phyloP scores from a whole-genome alignment of 306 rosid species.

The Hippophae tibetana region DNA sequence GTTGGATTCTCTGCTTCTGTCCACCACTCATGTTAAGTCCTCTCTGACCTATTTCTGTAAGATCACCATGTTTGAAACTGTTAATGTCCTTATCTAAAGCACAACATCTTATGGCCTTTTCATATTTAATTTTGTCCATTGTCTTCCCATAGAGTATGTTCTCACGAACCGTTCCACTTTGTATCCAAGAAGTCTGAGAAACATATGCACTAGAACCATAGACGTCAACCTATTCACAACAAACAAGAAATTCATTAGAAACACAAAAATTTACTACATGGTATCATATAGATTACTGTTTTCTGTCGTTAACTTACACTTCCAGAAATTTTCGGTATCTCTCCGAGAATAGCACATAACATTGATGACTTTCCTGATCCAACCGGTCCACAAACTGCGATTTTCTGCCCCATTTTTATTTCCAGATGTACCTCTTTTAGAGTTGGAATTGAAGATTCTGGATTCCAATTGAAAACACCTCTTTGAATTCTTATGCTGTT shows the following conservation, averaged over 20 bases:
- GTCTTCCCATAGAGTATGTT: constrained; percentile 66
- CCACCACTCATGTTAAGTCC: constrained; percentile 91
- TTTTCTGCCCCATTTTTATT: constrained; percentile 43
- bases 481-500: constrained; percentile 32
- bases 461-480: constrained; percentile 63
- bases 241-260: constrained; percentile 1
- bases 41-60: constrained; percentile 82
- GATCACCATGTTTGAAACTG: constrained; percentile 63
- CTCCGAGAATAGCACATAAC: constrained; percentile 57
- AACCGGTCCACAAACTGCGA: constrained; percentile 71
- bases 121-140: constrained; percentile 49
- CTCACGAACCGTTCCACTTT: constrained; percentile 67
- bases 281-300: neutral
- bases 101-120: constrained; percentile 51
- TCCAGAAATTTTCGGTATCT: constrained; percentile 61
- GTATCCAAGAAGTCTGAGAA: constrained; percentile 77
- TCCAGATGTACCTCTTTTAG: constrained; percentile 38
- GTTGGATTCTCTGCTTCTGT: constrained; percentile 80
- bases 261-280: constrained; percentile 9
- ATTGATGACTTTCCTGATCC: constrained; percentile 85
- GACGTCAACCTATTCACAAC: constrained; percentile 40
- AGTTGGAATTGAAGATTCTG: constrained; percentile 35
- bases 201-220: constrained; percentile 59
- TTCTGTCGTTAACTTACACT: constrained; percentile 35
- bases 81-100: constrained; percentile 59